Evolutionary conservation across 768 basidiomycete genomes (phyloP).

Genomic region (Mycena crocata): DNA sequence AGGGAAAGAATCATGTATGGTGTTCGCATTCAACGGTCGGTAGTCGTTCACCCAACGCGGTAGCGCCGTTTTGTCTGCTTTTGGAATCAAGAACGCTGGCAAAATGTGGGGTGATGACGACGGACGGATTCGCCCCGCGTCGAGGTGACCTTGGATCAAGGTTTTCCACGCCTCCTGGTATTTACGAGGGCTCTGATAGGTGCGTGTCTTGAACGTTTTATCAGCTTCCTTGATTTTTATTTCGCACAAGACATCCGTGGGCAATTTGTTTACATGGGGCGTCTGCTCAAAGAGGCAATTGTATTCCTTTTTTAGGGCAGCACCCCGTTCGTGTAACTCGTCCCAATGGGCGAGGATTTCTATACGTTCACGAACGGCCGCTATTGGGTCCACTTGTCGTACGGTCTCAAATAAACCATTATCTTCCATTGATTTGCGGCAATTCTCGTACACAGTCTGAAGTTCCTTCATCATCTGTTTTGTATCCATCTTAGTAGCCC

Average conservation of each 20-base stretch:
- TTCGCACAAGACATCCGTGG: conserved; percentile 32
- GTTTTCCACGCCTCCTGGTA: conserved; percentile 46
- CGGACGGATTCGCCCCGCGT: conserved; percentile 37
- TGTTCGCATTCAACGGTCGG: conserved; percentile 45
- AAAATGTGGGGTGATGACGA: conserved; percentile 44
- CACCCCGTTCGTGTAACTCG: background rate
- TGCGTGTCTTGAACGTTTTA: conserved; percentile 25
- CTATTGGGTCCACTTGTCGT: background rate
- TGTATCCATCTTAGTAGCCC: conserved; percentile 32
- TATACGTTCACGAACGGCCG: background rate
- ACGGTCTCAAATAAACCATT: background rate
- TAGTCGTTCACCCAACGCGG: conserved; percentile 53
- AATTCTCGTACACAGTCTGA: background rate
- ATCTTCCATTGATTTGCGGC: background rate
- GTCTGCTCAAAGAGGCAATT: conserved; percentile 39
- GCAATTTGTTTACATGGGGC: conserved; percentile 41
- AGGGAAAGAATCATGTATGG: conserved; percentile 41
- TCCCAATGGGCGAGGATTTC: background rate
- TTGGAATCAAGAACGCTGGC: conserved; percentile 52
- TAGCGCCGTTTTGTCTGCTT: conserved; percentile 39
- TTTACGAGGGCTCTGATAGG: conserved; percentile 47
- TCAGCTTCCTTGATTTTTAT: conserved; percentile 43
- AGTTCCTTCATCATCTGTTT: conserved; percentile 17
- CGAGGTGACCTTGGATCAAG: conserved; percentile 47
- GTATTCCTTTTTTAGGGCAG: conserved; percentile 12